Conservation (phyloP, 1,284 basidiomycete species). For the Moesziomyces sp. region DNA sequence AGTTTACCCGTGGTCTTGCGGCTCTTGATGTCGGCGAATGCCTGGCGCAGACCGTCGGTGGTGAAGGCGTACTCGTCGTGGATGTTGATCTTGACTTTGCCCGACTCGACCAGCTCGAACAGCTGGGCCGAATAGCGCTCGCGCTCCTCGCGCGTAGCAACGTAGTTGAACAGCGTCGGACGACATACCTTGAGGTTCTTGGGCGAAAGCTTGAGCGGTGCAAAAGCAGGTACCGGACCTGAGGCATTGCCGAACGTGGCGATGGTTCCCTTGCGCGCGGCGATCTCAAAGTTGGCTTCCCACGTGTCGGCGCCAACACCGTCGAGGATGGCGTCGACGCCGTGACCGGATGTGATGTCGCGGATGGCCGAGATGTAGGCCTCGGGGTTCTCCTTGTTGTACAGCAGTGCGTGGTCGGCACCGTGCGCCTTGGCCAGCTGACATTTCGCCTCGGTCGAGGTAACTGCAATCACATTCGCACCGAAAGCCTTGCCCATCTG, state of each 20-base stretch:
- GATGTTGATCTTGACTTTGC: conserved; percentile 77
- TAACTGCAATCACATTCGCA: conserved; percentile 92
- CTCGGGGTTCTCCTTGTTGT: conserved; percentile 70
- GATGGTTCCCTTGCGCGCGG: conserved; percentile 71
- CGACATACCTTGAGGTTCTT: conserved; percentile 80
- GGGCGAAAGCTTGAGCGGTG: conserved; percentile 77
- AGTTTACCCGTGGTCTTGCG: conserved; percentile 60
- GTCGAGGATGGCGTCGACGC: conserved; percentile 85
- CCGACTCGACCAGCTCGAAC: conserved; percentile 75
- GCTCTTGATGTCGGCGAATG: conserved; percentile 79
- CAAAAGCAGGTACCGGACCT: conserved; percentile 76
- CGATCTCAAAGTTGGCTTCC: conserved; percentile 79
- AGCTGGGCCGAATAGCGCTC: conserved; percentile 76
- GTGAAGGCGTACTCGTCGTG: conserved; percentile 80
- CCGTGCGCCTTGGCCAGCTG: conserved; percentile 82
- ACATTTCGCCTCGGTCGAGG: conserved; percentile 85
- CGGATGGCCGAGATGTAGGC: conserved; percentile 68
- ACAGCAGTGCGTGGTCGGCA: conserved; percentile 86
- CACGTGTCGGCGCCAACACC: conserved; percentile 79
- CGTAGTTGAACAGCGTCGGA: conserved; percentile 68
- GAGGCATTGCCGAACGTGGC: conserved; percentile 93
- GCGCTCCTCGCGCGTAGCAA: conserved; percentile 78
- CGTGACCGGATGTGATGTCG: conserved; percentile 80
- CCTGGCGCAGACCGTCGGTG: conserved; percentile 79
- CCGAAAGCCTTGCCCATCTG: conserved; percentile 73